Base-by-base conservation (phyloP, 2,329 filamentous ascomycete species). In the Pezicula rhizophila region DNA sequence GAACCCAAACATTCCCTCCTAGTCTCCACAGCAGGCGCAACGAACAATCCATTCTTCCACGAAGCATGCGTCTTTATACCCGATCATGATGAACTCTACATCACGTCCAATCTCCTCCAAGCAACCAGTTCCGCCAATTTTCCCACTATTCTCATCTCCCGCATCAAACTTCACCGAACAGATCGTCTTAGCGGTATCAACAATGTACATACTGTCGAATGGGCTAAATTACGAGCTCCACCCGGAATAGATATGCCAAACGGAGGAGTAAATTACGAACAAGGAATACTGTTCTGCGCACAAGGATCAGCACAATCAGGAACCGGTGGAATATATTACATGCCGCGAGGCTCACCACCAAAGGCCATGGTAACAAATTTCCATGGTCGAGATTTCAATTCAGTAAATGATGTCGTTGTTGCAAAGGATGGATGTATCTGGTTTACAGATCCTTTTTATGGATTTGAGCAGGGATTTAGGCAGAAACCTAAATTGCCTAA, bases 381-480 rank as follows among this genome's bases (percentile, higher is more conserved):
- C 60, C 68, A 70, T 45, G 69, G 69, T 8, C 64, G 66, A 25
- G 68, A 70, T 6, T 75, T 77, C 59, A 77, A 76, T 61, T 73
- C 69, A 26, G 64, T 70, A 20, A 71, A 72, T 52, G 68, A 69
- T 51, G 70, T 74, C 3, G 62, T 66, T 2, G 58, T 67, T 10
- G 64, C 68, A 2, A 58, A 57, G 2, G 69, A 74, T 51, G 69
- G 69, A 1, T 59, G 62, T 0, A 56, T 77, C 10, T 78, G 74
- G 74, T 77, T 77, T 54, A 76, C 73, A 0, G 75, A 78, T 56
- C 67, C 71, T 0, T 62, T 61, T 23, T 66, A 69, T 45, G 74
- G 73, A 4, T 67, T 70, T 46, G 69, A 74, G 50, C 64, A 67
- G 50, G 70, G 70, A 14, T 72, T 77, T 39, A 67, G 75, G 34